These are phyloP conservation scores for Populus euphratica DNA, from an alignment of 345 rosid genomes.

Conservation along the genomic window DNA sequence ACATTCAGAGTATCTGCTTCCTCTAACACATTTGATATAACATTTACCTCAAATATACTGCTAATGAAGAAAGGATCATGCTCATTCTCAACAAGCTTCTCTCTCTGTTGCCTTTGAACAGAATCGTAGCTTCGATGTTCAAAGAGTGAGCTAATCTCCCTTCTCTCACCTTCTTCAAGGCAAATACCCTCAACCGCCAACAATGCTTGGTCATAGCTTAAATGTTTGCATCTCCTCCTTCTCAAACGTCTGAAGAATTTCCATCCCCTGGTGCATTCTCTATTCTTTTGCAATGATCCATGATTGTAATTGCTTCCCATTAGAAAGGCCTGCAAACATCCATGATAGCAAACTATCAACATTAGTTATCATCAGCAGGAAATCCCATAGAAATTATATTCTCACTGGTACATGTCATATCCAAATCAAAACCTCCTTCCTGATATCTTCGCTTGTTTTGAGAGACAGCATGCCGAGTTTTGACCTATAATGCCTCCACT, in stretches of 20 bases:
- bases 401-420: conserved; percentile 76
- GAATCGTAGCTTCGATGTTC: conserved; percentile 55
- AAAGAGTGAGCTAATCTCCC: conserved; percentile 53
- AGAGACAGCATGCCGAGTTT: conserved; percentile 83
- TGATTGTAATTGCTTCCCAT: conserved; percentile 55
- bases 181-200: conserved; percentile 77
- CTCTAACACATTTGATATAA: conserved; percentile 62
- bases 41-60: conserved; percentile 65
- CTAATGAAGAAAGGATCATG: conserved; percentile 41
- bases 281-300: conserved; percentile 73
- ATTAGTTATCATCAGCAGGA: conserved; percentile 74
- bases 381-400: conserved; percentile 88
- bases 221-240: conserved; percentile 75
- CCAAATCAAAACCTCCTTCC: conserved; percentile 92
- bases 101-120: conserved; percentile 64
- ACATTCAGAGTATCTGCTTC: conserved; percentile 66
- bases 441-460: conserved; percentile 80
- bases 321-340: conserved; percentile 75
- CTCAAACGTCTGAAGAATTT: conserved; percentile 69
- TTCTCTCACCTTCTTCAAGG: conserved; percentile 76
- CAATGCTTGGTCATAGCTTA: conserved; percentile 80
- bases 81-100: conserved; percentile 54
- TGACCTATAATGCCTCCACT: conserved; percentile 83
- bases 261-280: conserved; percentile 65
- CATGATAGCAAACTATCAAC: conserved; percentile 64